Percentiles rank a stretch among this genome's conserved stretches.
These are phyloP conservation scores for Capronia americana DNA, from an alignment of 2,329 filamentous ascomycete species.

Conservation along the genomic window DNA sequence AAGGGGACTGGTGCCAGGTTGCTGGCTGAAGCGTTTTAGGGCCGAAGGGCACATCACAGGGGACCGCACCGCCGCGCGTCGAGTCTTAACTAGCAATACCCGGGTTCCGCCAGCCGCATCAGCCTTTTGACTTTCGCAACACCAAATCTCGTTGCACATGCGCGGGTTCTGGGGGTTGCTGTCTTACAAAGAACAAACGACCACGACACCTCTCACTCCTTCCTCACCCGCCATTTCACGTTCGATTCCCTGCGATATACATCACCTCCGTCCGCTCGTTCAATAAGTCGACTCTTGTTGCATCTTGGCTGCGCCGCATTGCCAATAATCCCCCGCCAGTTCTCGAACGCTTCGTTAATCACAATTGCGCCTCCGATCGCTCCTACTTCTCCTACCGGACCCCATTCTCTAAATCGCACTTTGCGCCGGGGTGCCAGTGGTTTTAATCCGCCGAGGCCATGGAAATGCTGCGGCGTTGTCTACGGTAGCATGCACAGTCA, in stretches of 20 bases:
- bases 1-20: constrained; percentile 2
- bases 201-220: constrained; percentile 6
- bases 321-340: not conserved
- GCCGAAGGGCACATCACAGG: constrained; percentile 7
- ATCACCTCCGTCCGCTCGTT: constrained; percentile 16
- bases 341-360: not conserved
- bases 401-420: not conserved
- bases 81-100: constrained; percentile 6
- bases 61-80: constrained; percentile 25
- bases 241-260: not conserved
- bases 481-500: constrained; percentile 8
- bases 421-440: not conserved
- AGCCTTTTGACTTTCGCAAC: constrained; percentile 12
- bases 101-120: constrained; percentile 2
- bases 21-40: not conserved
- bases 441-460: not conserved
- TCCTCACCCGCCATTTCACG: not conserved
- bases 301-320: not conserved
- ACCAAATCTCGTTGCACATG: constrained; percentile 18
- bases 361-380: constrained; percentile 11
- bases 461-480: constrained; percentile 8
- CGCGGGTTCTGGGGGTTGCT: not conserved
- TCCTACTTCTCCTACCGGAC: not conserved
- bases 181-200: constrained; percentile 6
- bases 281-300: not conserved